Evolutionary conservation across 2,329 filamentous ascomycete genomes (phyloP).

Genomic region (Cladosporium cucumerinum): DNA sequence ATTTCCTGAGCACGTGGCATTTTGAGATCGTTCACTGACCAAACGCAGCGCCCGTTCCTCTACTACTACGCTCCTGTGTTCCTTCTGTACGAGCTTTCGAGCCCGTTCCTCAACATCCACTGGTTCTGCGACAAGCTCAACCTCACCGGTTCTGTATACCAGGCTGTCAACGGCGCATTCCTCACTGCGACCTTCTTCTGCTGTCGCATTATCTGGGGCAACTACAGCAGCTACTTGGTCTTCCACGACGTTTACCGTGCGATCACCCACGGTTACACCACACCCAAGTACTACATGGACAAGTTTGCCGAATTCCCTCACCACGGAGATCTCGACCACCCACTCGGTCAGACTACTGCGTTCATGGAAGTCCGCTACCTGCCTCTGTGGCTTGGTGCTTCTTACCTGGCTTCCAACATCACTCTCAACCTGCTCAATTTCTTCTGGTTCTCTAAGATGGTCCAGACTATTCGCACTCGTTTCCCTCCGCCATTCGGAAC

Average conservation of each 20-base stretch:
- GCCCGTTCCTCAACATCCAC: conserved; percentile 81
- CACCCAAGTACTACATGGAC: conserved; percentile 18
- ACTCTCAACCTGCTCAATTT: conserved; percentile 74
- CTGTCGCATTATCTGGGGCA: conserved; percentile 74
- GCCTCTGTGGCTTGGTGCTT: conserved; percentile 65
- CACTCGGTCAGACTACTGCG: conserved; percentile 26
- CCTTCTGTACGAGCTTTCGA: conserved; percentile 83
- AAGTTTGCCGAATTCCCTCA: background rate
- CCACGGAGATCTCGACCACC: conserved; percentile 23
- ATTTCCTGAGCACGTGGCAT: conserved; percentile 3
- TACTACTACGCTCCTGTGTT: conserved; percentile 80
- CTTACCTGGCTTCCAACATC: conserved; percentile 69
- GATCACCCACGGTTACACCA: conserved; percentile 27
- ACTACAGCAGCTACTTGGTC: conserved; percentile 62
- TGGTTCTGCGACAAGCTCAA: conserved; percentile 89
- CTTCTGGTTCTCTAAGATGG: conserved; percentile 87
- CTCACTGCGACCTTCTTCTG: conserved; percentile 72
- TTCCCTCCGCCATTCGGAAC: conserved; percentile 60
- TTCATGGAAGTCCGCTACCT: conserved; percentile 40
- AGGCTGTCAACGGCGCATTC: conserved; percentile 73
- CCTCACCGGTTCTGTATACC: conserved; percentile 69
- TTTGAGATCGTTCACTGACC: background rate
- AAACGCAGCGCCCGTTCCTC: conserved; percentile 68
- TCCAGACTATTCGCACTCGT: conserved; percentile 71
- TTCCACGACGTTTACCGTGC: conserved; percentile 65